A percentile compares a stretch with the other conserved stretches of the same genome.
phyloP scores from a whole-genome alignment of 495 filamentous ascomycete species.

The Xylaria curta region DNA sequence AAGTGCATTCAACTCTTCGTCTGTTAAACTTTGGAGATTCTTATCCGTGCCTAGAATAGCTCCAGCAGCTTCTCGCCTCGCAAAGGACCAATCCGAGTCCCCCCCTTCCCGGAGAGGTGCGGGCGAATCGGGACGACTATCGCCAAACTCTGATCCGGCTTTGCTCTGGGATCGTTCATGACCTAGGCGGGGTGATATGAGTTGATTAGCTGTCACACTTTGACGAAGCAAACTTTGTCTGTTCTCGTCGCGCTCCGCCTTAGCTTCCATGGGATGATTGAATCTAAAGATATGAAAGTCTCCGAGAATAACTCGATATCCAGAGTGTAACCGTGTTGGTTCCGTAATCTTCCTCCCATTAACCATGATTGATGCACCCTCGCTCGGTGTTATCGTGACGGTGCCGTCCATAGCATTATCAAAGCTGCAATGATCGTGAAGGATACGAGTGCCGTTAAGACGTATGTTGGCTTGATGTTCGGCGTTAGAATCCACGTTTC shows the following conservation, averaged over 20 bases:
- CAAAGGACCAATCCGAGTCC: slow-evolving; percentile 96
- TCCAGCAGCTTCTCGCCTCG: slow-evolving; percentile 86
- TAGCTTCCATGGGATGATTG: slow-evolving; percentile 96
- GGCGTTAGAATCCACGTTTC: slow-evolving; percentile 84
- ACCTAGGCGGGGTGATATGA: slow-evolving; percentile 68
- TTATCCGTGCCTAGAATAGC: slow-evolving; percentile 92
- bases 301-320: slow-evolving; percentile 92
- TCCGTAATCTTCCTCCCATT: slow-evolving; percentile 89
- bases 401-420: slow-evolving; percentile 86
- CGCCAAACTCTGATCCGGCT: slow-evolving; percentile 68
- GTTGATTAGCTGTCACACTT: slow-evolving; percentile 81
- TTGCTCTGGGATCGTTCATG: slow-evolving; percentile 82
- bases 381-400: slow-evolving; percentile 86
- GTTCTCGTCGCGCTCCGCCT: slow-evolving; percentile 83
- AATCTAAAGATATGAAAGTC: slow-evolving; percentile 99
- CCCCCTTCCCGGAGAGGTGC: slow-evolving; percentile 68
- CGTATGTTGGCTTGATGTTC: slow-evolving; percentile 84
- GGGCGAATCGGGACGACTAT: slow-evolving; percentile 80
- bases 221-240: slow-evolving; percentile 82
- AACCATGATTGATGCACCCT: slow-evolving; percentile 95
- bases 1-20: slow-evolving; percentile 93
- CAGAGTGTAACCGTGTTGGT: slow-evolving; percentile 83
- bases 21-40: slow-evolving; percentile 83
- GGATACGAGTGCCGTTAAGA: slow-evolving; percentile 91
- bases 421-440: slow-evolving; percentile 91